A percentile compares a stretch with the other conserved stretches of the same genome.
Evolutionary conservation across 78 protist genomes (phyloP).

Genomic region (Polysphondylium violaceum): DNA sequence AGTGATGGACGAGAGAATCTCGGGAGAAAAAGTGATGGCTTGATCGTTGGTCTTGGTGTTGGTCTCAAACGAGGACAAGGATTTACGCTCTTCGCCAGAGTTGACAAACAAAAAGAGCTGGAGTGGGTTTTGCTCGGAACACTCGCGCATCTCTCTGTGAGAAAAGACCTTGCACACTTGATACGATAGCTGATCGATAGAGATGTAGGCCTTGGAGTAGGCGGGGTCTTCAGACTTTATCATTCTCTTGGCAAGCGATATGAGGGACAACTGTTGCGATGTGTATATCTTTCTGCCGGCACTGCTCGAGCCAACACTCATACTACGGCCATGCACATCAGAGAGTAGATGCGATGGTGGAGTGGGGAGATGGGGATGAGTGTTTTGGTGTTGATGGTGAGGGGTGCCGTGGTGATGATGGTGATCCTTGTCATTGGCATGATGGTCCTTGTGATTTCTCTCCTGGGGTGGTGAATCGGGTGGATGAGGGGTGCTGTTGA

Average conservation of each 20-base stretch:
- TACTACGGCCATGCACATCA: conserved; percentile 48
- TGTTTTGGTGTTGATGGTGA: conserved; percentile 35
- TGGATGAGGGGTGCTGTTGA: neutral
- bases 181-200: conserved; percentile 55
- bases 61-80: conserved; percentile 17
- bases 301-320: conserved; percentile 55
- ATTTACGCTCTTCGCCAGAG: conserved; percentile 29
- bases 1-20: conserved; percentile 26
- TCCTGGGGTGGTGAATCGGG: conserved; percentile 71
- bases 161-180: conserved; percentile 74
- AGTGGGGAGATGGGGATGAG: conserved; percentile 53
- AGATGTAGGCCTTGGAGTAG: conserved; percentile 61
- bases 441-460: neutral
- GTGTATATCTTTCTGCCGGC: conserved; percentile 40
- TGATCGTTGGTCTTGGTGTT: conserved; percentile 32
- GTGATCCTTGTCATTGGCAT: neutral
- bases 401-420: neutral
- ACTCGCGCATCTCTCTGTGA: conserved; percentile 79
- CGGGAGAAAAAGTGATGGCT: conserved; percentile 68
- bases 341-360: neutral
- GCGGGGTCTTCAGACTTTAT: conserved; percentile 70
- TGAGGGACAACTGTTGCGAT: conserved; percentile 51
- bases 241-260: conserved; percentile 75
- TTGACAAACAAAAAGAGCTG: conserved; percentile 69
- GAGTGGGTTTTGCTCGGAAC: conserved; percentile 76